Evolutionary conservation across 345 rosid species (phyloP).

Genomic region (Syzygium oleosum): DNA sequence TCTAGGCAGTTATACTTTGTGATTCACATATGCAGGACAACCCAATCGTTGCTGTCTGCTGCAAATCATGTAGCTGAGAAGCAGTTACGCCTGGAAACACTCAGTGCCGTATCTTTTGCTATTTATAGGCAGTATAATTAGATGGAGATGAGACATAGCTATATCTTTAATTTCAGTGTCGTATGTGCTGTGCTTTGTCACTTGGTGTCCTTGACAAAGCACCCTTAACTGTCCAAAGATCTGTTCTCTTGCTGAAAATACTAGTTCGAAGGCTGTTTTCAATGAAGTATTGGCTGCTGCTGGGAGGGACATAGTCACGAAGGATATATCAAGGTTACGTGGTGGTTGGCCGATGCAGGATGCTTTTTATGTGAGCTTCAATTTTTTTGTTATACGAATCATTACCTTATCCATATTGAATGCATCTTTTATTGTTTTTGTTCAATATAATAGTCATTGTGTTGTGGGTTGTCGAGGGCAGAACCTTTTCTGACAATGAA

Average conservation of each 20-base stretch:
- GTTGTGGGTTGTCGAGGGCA: background rate
- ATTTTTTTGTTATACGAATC: background rate
- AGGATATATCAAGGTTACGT: slow-evolving; percentile 93
- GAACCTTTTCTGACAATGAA: background rate
- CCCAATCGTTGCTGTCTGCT: slow-evolving; percentile 87
- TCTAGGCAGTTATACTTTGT: background rate
- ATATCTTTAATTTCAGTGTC: background rate
- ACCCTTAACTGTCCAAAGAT: slow-evolving; percentile 56
- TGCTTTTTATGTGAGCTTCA: slow-evolving; percentile 68
- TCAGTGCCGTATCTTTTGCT: slow-evolving; percentile 79
- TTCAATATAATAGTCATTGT: background rate
- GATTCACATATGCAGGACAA: slow-evolving; percentile 48
- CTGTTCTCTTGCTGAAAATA: slow-evolving; percentile 76
- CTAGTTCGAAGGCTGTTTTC: slow-evolving; percentile 64
- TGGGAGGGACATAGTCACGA: slow-evolving; percentile 81
- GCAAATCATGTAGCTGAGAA: slow-evolving; percentile 79
- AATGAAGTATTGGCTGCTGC: slow-evolving; percentile 80
- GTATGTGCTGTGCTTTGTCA: background rate
- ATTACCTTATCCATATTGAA: background rate
- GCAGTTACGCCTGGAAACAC: slow-evolving; percentile 78
- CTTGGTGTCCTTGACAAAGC: background rate
- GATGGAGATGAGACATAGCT: background rate
- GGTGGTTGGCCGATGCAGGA: slow-evolving; percentile 99
- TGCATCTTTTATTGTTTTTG: background rate
- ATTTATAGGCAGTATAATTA: background rate